Conservation (phyloP, 1,284 basidiomycete genomes). For the Sanghuangporus weigelae region DNA sequence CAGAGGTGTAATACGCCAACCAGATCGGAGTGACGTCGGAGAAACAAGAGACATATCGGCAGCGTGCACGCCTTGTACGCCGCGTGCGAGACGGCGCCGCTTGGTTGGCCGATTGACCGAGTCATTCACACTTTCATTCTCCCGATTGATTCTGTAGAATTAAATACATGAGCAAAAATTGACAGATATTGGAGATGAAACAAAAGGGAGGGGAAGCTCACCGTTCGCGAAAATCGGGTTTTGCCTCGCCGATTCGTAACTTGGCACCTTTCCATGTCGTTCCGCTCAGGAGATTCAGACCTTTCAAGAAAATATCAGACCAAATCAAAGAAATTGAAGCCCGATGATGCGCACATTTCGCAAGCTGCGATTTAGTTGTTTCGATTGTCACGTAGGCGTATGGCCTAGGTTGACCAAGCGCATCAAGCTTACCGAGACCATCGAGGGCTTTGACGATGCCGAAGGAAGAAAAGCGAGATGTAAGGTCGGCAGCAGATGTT, state of each 20-base stretch:
- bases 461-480: conserved; percentile 54
- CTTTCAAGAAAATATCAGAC: conserved; percentile 31
- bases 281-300: conserved; percentile 69
- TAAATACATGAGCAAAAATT: too few species aligned
- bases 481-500: conserved; percentile 54
- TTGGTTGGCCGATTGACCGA: conserved; percentile 28
- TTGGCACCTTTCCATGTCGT: conserved; percentile 81
- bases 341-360: conserved; percentile 48
- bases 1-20: conserved; percentile 63
- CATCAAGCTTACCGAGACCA: conserved; percentile 61
- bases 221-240: conserved; percentile 63
- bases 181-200: not conserved
- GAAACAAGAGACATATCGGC: conserved; percentile 62
- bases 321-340: conserved; percentile 1
- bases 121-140: conserved; percentile 25
- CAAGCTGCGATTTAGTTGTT: conserved; percentile 50
- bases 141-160: conserved; percentile 32
- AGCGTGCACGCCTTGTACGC: conserved; percentile 38
- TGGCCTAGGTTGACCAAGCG: conserved; percentile 56
- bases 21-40: conserved; percentile 42
- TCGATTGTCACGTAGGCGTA: conserved; percentile 74
- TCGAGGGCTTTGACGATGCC: conserved; percentile 63
- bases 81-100: conserved; percentile 31
- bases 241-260: conserved; percentile 74
- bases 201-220: conserved; percentile 23